These are phyloP conservation scores for Zygosaccharomyces rouxii DNA, from an alignment of 805 yeast species.

Conservation along the genomic window DNA sequence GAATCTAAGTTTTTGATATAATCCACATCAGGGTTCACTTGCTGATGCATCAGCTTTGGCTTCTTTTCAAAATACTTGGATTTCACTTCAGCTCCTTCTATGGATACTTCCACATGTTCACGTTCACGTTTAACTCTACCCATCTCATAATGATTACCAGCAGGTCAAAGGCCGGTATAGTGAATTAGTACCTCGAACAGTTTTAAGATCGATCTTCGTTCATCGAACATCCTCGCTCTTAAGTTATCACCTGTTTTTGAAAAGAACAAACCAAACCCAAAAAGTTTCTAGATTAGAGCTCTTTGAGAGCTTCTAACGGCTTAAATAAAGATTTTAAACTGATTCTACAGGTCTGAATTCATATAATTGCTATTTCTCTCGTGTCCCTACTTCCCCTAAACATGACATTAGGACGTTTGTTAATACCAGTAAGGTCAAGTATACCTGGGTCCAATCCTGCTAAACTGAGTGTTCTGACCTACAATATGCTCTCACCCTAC, in stretches of 20 bases:
- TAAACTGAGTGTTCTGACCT: slow-evolving; percentile 38
- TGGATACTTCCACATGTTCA: slow-evolving; percentile 9
- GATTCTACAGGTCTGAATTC: not conserved
- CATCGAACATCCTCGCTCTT: not conserved
- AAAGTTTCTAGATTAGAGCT: not conserved
- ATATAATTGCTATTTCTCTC: not conserved
- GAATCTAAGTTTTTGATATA: slow-evolving; percentile 29
- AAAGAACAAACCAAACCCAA: not conserved
- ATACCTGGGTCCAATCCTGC: slow-evolving; percentile 13
- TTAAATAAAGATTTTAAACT: not conserved
- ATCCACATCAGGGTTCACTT: slow-evolving; percentile 16
- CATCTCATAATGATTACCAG: slow-evolving; percentile 6
- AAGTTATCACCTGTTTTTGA: not conserved
- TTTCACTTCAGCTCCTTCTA: slow-evolving; percentile 10
- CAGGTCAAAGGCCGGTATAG: not conserved
- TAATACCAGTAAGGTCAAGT: slow-evolving; percentile 12
- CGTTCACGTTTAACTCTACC: slow-evolving; percentile 8
- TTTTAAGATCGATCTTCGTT: not conserved
- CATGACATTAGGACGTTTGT: slow-evolving; percentile 11
- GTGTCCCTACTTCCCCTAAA: not conserved
- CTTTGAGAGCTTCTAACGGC: not conserved
- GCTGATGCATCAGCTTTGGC: not conserved
- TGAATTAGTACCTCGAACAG: not conserved
- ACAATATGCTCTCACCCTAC: slow-evolving; percentile 48
- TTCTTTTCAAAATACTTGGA: slow-evolving; percentile 25